phyloP scores from a whole-genome alignment of 345 rosid genomes.

The Corymbia maculata region DNA sequence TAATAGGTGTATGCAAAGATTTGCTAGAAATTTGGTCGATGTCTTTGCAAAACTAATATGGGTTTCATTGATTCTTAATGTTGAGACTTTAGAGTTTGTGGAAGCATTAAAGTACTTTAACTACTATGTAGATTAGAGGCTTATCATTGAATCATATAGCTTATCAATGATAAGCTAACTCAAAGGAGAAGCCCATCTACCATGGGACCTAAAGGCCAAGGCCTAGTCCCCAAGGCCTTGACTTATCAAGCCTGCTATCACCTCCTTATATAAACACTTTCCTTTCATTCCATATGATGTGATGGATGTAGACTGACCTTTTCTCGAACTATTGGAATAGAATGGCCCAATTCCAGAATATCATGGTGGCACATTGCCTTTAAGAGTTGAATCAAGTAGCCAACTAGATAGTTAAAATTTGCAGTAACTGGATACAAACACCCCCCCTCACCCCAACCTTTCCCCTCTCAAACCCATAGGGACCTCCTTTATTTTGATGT shows the following conservation, averaged over 20 bases:
- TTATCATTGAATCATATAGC: neutral
- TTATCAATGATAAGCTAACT: neutral
- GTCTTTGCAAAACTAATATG: neutral
- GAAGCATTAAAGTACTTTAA: neutral
- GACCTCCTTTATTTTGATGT: neutral
- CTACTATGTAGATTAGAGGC: neutral
- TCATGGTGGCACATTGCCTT: neutral
- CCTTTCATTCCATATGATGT: too few relatives aligned
- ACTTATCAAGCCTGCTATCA: too few relatives aligned
- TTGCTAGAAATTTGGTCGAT: neutral
- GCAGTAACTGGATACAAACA: neutral
- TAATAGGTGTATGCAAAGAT: neutral
- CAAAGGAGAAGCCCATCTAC: neutral
- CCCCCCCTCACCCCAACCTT: neutral
- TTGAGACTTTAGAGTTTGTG: neutral
- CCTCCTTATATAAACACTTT: too few relatives aligned
- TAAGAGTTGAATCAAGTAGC: neutral
- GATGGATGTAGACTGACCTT: too few relatives aligned
- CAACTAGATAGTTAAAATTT: neutral
- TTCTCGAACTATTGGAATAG: neutral
- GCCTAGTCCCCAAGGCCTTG: too few relatives aligned
- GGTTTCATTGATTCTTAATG: neutral
- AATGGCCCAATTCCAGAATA: neutral
- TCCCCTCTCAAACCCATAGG: neutral
- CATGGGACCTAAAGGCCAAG: neutral